Percentiles rank a stretch among this genome's conserved stretches.
These are phyloP conservation scores for Cladorrhinum samala DNA, from an alignment of 495 filamentous ascomycete genomes.

Conservation along the genomic window DNA sequence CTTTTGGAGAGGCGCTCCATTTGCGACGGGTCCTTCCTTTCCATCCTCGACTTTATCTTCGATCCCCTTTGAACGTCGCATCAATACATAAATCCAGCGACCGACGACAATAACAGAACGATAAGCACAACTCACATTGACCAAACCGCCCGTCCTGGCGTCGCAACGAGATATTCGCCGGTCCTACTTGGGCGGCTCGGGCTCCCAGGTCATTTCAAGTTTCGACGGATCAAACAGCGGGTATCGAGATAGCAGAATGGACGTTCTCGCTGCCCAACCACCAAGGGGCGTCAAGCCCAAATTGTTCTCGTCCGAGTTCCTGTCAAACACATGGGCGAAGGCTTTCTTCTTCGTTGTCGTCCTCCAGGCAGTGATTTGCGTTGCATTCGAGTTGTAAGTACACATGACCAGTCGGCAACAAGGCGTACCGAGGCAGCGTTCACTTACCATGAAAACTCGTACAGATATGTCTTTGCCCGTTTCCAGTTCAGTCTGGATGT, in stretches of 20 bases:
- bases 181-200: constrained; percentile 33
- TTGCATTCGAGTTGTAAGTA: constrained; percentile 81
- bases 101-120: no score
- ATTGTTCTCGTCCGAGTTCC: constrained; percentile 67
- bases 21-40: constrained; percentile 13
- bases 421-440: no score
- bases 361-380: constrained; percentile 68
- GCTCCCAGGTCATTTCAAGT: constrained; percentile 29
- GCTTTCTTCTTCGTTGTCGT: constrained; percentile 68
- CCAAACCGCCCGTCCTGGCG: constrained; percentile 30
- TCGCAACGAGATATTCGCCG: constrained; percentile 32
- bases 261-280: constrained; percentile 19
- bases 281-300: constrained; percentile 47
- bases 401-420: no score
- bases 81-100: constrained; percentile 18
- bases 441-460: constrained; percentile 6
- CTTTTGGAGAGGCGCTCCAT: constrained; percentile 1
- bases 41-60: neutral
- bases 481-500: constrained; percentile 52
- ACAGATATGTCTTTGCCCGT: constrained; percentile 65
- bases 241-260: constrained; percentile 21
- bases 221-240: constrained; percentile 26
- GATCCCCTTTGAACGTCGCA: neutral
- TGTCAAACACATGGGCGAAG: constrained; percentile 83
- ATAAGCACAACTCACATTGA: neutral